These are phyloP conservation scores for Corymbia citriodora DNA, from an alignment of 441 rosid species.

Conservation along the genomic window DNA sequence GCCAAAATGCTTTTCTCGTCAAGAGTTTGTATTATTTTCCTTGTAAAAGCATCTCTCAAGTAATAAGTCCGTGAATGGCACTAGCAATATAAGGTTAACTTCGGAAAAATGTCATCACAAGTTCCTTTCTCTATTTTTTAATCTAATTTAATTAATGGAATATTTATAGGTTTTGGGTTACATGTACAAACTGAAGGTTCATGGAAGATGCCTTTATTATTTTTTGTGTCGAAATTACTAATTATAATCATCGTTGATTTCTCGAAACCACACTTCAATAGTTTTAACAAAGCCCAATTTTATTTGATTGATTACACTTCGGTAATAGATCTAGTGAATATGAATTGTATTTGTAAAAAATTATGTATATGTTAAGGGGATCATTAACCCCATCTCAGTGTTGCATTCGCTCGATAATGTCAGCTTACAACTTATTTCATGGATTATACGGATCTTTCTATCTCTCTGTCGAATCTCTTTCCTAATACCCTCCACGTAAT, in stretches of 20 bases:
- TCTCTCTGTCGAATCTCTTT: too few species aligned
- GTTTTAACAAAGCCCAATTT: not conserved
- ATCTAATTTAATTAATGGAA: too few species aligned
- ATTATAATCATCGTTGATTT: not conserved
- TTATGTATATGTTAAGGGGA: not conserved
- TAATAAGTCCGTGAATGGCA: not conserved
- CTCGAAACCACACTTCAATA: not conserved
- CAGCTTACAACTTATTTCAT: too few species aligned
- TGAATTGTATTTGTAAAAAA: not conserved
- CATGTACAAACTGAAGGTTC: too few species aligned
- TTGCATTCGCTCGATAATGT: too few species aligned
- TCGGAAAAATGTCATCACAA: accelerated
- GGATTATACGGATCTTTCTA: too few species aligned
- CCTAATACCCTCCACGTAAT: too few species aligned
- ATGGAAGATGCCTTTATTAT: too few species aligned
- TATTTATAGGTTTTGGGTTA: too few species aligned
- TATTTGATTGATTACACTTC: not conserved
- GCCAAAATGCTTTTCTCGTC: not conserved
- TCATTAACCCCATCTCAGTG: too few species aligned
- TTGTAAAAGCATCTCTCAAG: not conserved
- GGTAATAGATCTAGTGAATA: not conserved
- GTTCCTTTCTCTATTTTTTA: not conserved
- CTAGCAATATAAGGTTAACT: too few species aligned
- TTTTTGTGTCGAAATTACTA: not conserved
- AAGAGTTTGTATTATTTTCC: not conserved